Conservation (phyloP, 2,329 filamentous ascomycete genomes). For the Aureobasidium sp. region DNA sequence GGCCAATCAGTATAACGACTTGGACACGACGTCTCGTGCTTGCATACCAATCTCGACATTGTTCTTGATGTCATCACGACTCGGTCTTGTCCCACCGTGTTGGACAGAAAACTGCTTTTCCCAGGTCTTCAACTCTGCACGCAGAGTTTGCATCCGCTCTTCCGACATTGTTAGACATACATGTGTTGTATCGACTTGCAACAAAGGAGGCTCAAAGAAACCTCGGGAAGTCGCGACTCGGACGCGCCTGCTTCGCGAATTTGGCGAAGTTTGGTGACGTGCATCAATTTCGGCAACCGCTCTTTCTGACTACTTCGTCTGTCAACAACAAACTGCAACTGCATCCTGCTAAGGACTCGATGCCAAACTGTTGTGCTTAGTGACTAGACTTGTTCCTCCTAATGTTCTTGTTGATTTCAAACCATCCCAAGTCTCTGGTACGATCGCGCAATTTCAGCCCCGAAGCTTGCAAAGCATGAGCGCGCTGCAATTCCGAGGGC, state of each 20-base stretch:
- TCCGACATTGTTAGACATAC: not conserved
- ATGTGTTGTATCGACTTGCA: not conserved
- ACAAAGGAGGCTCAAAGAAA: not conserved
- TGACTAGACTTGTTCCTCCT: not conserved
- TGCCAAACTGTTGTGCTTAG: not conserved
- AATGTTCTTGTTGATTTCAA: not conserved
- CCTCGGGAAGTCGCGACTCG: not conserved
- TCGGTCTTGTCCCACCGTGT: constrained; percentile 60
- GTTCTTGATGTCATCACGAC: constrained; percentile 66
- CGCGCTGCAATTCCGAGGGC: constrained; percentile 10
- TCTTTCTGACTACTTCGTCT: not conserved
- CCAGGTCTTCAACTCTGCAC: constrained; percentile 65
- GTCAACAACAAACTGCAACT: not conserved
- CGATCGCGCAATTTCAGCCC: not conserved
- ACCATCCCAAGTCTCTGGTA: not conserved
- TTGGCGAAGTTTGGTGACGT: not conserved
- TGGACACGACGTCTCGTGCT: constrained; percentile 10
- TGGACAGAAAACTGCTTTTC: constrained; percentile 57
- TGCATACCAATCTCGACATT: constrained; percentile 58
- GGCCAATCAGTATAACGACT: not conserved
- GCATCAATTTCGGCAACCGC: not conserved
- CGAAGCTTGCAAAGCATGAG: constrained; percentile 3
- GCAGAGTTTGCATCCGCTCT: constrained; percentile 31
- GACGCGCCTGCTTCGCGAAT: constrained; percentile 1
- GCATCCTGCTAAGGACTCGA: no score